Evolutionary conservation across 371 early-diverging fungal genomes (phyloP), one percentile per base, ranked within the genome.

Genomic region (Coemansia sp.): DNA sequence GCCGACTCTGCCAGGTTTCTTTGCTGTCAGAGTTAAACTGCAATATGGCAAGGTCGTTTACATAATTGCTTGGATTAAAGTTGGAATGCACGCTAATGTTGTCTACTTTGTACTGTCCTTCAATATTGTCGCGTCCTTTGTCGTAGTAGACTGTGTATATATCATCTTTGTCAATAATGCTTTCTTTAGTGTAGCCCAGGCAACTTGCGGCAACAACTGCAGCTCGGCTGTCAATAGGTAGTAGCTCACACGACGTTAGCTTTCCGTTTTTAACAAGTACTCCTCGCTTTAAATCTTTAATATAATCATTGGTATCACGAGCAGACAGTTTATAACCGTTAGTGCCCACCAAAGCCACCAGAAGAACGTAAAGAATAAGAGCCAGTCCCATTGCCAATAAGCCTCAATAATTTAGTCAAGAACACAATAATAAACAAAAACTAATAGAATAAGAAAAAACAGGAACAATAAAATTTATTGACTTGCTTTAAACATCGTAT

Each of bases 31-130:
- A 14, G 54, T 54, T 54, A 14, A 27, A 54, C 54, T 54, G 29
- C 4, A 75, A 21, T 1, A 75, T 10, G 1, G 76, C 71, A 2
- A 75, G 14, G 27, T 71, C 63, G 51, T 75, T 70, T 51, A 60
- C 61, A 29, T 57, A 27, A 4, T 63, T 70, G 13, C n/a, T 22
- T 3, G 63, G 14, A 31, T 63, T 51, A 34, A 63, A 75, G 8
- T 39, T 14, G 1, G 62, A 64, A 18, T 71, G 61, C 13, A 71
- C 62, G 0, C 57, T 63, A 13, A 70, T 39, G 8, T 50, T 34
- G 13, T 40, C 59, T 3, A 71, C 58, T 0, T 5, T 14, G 64
- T 64, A 61, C 11, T 42, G 34, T 1, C 40, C 56, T 2, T 65
- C 40, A 21, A 27, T 39, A 16, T 58, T 50, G n/a, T 65, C 59